Evolutionary conservation across 495 filamentous ascomycete genomes (phyloP), one percentile per base, ranked within the genome.

Genomic region (Aspergillus mulundensis): DNA sequence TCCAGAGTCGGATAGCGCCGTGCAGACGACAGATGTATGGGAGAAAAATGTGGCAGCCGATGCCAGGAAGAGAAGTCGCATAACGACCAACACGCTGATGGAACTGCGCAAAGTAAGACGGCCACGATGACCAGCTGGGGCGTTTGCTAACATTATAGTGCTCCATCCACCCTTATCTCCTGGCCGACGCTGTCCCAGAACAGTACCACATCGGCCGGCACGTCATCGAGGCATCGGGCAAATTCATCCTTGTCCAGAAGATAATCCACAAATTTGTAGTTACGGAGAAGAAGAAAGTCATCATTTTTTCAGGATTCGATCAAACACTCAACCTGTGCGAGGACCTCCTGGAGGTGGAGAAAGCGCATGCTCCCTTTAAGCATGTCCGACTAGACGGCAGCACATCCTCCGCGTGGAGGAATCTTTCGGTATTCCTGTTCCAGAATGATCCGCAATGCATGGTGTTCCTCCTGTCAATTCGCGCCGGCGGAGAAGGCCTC

Each of bases 221-320:
- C 58, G 56, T 87, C 15, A 76, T 85, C 14, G 67, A 70, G 6
- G 78, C 77, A 1, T 86, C 84, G 2, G 82, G 80, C 15, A 88
- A 88, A 51, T 85, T 87, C 61, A 81, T 86, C 21, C 70, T 87
- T 5, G 70, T 88, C 0, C 77, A 83, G 38, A 87, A 86, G 62
- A 69, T 88, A 14, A 61, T 88, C 23, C 69, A 75, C 6, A 72
- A 85, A 54, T 69, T 82, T 15, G 82, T 87, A 1, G 64, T 82
- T n/a, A 74, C 74, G 16, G 64, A 79, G 36, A 71, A 73, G 24
- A 83, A 83, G 62, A 87, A 87, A 61, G 67, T 86, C 12, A 67
- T 88, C 10, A 81, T 87, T 7, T 87, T 88, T 54, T 82, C 82
- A 1, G 77, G 80, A 1, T 87, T 86, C 56, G 83, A 80, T 0